Evolutionary conservation across 441 rosid genomes (phyloP).

Genomic region (Melastoma candidum): DNA sequence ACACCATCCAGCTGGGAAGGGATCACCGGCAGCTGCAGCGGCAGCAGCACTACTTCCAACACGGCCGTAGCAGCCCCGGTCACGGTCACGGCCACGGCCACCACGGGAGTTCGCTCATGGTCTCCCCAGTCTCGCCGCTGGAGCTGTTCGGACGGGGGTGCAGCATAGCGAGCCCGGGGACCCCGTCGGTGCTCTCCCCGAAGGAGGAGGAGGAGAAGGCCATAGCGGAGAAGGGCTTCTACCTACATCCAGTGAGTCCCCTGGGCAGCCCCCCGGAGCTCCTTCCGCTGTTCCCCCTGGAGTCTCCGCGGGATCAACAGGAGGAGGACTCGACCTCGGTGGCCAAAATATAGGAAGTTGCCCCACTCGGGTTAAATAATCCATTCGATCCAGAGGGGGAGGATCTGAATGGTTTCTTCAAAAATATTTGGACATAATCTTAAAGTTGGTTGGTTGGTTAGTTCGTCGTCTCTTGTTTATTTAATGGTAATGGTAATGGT

Average conservation of each 20-base stretch:
- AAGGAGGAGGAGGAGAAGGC: conserved; percentile 24
- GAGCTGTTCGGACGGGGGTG: conserved; percentile 31
- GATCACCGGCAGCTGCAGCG: conserved; percentile 5
- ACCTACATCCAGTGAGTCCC: conserved; percentile 43
- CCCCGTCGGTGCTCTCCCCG: conserved; percentile 9
- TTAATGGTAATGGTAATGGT: too few relatives aligned
- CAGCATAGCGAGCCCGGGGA: conserved; percentile 12
- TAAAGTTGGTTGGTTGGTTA: too few relatives aligned
- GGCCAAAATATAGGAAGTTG: conserved; percentile 2
- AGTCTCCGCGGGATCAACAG: conserved; percentile 31
- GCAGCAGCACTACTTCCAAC: conserved; percentile 4
- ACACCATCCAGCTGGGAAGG: conserved; percentile 37
- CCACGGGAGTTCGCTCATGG: conserved; percentile 26
- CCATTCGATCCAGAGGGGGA: too few relatives aligned
- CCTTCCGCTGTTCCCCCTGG: conserved; percentile 60
- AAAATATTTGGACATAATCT: too few relatives aligned
- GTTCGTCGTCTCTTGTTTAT: too few relatives aligned
- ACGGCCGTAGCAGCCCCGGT: conserved; percentile 12
- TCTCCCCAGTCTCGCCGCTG: conserved; percentile 68
- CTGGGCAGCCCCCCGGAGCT: conserved; percentile 46
- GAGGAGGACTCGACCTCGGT: background rate
- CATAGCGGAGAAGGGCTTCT: conserved; percentile 61
- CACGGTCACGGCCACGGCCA: conserved; percentile 4
- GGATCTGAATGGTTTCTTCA: too few relatives aligned
- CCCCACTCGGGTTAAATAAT: background rate